Evolutionary conservation across 345 rosid genomes (phyloP).

Genomic region (Viola odorata): DNA sequence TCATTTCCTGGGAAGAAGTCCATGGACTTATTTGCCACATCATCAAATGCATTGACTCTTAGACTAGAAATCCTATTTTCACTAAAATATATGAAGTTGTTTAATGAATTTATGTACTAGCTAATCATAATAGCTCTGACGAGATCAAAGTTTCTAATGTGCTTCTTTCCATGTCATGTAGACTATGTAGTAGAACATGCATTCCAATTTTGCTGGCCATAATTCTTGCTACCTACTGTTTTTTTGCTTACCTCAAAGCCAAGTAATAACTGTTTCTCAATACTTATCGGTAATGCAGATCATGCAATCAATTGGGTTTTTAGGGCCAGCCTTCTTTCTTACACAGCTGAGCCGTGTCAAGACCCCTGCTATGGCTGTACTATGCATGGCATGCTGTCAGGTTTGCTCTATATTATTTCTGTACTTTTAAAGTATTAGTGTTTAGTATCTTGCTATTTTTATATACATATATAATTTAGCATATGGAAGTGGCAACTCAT

Average conservation of each 20-base stretch:
- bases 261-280: conserved; percentile 2
- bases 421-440: neutral
- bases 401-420: conserved; percentile 32
- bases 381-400: conserved; percentile 99
- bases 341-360: conserved; percentile 74
- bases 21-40: neutral
- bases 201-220: conserved; percentile 6
- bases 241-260: neutral
- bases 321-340: conserved; percentile 94
- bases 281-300: conserved; percentile 50
- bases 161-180: too few species aligned
- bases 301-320: conserved; percentile 95
- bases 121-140: neutral
- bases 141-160: neutral
- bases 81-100: too few species aligned
- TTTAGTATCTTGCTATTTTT: neutral
- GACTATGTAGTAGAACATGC: neutral
- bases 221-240: neutral
- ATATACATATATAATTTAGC: neutral
- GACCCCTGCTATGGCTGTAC: conserved; percentile 92
- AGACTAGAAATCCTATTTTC: too few species aligned
- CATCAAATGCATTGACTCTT: neutral
- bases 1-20: neutral
- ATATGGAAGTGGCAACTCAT: too few species aligned
- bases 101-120: too few species aligned